phyloP scores from a whole-genome alignment of 148 eudicot genomes.

The Nyssa sinensis region DNA sequence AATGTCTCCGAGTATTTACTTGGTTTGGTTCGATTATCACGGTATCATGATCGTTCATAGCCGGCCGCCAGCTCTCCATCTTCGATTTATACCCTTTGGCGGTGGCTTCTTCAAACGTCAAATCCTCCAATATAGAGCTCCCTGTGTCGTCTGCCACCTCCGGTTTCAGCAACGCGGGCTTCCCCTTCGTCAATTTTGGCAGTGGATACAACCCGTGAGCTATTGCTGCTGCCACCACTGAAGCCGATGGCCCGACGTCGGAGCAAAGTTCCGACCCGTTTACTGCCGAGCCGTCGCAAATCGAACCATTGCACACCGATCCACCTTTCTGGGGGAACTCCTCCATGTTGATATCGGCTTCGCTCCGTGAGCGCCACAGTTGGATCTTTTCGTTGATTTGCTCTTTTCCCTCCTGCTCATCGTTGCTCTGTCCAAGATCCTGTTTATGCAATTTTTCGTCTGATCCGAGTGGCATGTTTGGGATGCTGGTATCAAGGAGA shows the following conservation, averaged over 20 bases:
- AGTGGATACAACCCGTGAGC: conserved; percentile 12
- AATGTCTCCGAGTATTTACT: conserved; percentile 20
- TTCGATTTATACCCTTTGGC: conserved; percentile 17
- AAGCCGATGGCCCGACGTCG: conserved; percentile 22
- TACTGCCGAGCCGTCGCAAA: neutral
- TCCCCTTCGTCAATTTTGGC: neutral
- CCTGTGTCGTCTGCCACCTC: conserved; percentile 1
- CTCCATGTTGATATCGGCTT: neutral
- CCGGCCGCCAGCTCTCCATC: neutral
- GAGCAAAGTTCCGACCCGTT: conserved; percentile 16
- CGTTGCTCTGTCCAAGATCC: neutral
- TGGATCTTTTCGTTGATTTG: neutral
- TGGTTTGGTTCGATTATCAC: neutral
- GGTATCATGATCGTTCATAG: neutral
- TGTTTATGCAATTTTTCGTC: neutral
- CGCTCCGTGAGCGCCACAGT: conserved; percentile 1
- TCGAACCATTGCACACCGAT: neutral
- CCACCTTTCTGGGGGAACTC: neutral
- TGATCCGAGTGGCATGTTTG: too few relatives aligned
- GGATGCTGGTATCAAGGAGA: neutral
- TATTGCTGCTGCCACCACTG: conserved; percentile 26
- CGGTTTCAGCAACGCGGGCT: neutral
- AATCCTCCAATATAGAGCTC: conserved; percentile 27
- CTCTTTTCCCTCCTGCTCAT: neutral
- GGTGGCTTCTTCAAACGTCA: conserved; percentile 27